phyloP scores from a whole-genome alignment of 2,329 filamentous ascomycete genomes.

The Neopestalotiopsis sp. region DNA sequence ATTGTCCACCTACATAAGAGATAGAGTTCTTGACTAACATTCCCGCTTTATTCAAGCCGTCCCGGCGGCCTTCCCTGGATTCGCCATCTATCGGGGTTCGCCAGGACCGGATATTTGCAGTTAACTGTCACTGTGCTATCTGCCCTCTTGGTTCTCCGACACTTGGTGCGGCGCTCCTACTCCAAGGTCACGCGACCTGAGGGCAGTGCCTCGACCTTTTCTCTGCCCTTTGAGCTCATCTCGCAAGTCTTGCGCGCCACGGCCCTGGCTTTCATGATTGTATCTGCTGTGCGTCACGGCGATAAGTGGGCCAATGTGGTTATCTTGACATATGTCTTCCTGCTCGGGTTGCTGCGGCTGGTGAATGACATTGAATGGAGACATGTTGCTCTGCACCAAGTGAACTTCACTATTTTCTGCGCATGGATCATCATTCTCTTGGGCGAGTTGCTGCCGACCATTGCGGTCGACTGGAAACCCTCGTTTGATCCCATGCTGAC shows the following conservation, averaged over 20 bases:
- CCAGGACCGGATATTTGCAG: slow-evolving; percentile 48
- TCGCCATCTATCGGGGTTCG: slow-evolving; percentile 41
- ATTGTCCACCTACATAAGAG: neutral
- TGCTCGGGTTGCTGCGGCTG: slow-evolving; percentile 50
- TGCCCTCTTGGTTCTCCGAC: slow-evolving; percentile 39
- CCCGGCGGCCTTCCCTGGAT: slow-evolving; percentile 42
- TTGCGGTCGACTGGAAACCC: slow-evolving; percentile 42
- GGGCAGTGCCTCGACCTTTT: slow-evolving; percentile 44
- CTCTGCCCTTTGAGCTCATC: slow-evolving; percentile 48
- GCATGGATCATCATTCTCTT: slow-evolving; percentile 42
- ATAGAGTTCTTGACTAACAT: neutral
- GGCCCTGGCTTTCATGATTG: slow-evolving; percentile 44
- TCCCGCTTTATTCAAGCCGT: neutral
- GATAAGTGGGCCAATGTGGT: slow-evolving; percentile 44
- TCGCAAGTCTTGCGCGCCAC: slow-evolving; percentile 47
- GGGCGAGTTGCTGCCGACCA: slow-evolving; percentile 50
- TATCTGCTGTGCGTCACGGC: slow-evolving; percentile 40
- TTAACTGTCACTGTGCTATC: slow-evolving; percentile 43
- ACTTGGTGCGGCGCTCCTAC: slow-evolving; percentile 40
- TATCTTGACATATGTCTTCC: slow-evolving; percentile 46
- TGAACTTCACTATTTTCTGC: slow-evolving; percentile 50
- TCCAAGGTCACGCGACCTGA: slow-evolving; percentile 33
- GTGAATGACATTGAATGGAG: slow-evolving; percentile 49
- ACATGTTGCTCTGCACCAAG: slow-evolving; percentile 52
- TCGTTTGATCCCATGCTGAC: slow-evolving; percentile 37